Evolutionary conservation across 441 rosid genomes (phyloP), one percentile per base, ranked within the genome.

Genomic region (Macaranga tanarius): DNA sequence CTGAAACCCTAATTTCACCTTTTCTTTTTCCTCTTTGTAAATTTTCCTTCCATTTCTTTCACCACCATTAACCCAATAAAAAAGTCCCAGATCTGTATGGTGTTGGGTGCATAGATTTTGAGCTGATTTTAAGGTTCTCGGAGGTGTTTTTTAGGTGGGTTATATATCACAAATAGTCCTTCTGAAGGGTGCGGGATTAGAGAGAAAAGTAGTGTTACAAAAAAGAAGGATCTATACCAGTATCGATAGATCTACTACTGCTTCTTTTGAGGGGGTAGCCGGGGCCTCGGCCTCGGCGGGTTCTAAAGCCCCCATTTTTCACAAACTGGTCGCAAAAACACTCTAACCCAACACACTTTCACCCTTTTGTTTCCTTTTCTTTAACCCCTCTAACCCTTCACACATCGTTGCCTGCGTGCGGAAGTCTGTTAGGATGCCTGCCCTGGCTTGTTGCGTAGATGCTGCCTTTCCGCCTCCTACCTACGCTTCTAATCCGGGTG

Each of bases 221-320:
- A 86, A 79, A 90, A 77, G 86, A 89, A 78, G 86, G 86, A 71
- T 75, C 70, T 26, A 64, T 57, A 76, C 76, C 86, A 75, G 83
- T 77, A 79, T 79, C 79, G 71, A 82, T 76, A 81, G 89, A 75
- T 80, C 86, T 68, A 77, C 84, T 70, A 61, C 89, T 92, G 91
- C 93, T 86, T 86, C 96, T 86, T 89, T 84, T 91, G 98, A 85
- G 97, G 98, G 97, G 93, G 94, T 88, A 86, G 97, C 97, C 98
- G 98, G 93, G 98, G 98, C 98, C 84, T 83, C 89, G 97, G 99
- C 99, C 99, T 95, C 99, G 99, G 97, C 97, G 96, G 97, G 89
- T 88, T 86, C 74, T 77, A 92, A 92, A 87, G 90, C 97, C 97
- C 97, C 99, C 97, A 86, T 76, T 87, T 77, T n/a, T 58, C 65